Base-by-base conservation (phyloP, 345 rosid species). In the Jatropha curcas region DNA sequence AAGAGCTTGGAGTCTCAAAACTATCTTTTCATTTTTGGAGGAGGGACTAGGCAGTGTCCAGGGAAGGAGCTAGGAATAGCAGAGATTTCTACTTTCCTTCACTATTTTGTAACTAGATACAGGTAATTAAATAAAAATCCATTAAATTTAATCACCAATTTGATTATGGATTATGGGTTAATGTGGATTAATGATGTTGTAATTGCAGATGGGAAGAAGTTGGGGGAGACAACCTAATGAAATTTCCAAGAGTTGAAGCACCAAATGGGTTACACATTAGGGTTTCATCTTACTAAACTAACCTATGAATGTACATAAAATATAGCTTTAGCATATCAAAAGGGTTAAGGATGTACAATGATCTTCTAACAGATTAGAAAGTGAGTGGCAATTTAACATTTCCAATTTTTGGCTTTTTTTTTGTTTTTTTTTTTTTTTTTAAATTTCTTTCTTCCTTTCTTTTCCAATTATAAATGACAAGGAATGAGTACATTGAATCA, bases 201-300 rank as follows among this genome's bases (percentile, higher is more conserved):
- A 11, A 24, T 9, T 86, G 92, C 86, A 94, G 98, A 79, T 94
- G 98, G 98, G 89, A 88, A 57, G 98, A 94, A 76, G 76, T 83
- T 71, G 97, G 94, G 13, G 91, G 85, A 64, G 90, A 89, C 3
- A 87, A 82, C 69, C 19, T 92, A 34, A 75, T 86, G 87, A 90
- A 86, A 64, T 94, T 94, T 69, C 98, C 98, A 58, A 90, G 98
- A 87, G 97, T 94, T 55, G 87, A 84, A 80, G 98, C 98, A 73
- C 97, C 97, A 43, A 90, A 94, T 71, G 98, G 98, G 31, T 76
- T 89, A 2, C 97, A 90, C 84, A 74, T 92, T 48, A 88, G 88
- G 72, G 89, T 92, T 57, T 89, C 88, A 64, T 70, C 84, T 71
- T 74, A 85, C 87, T 83, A 39, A 67, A 81, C 72, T 20, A 50